These are phyloP conservation scores for Ustilago xerochloae DNA, from an alignment of 1,284 basidiomycete species.

Conservation along the genomic window DNA sequence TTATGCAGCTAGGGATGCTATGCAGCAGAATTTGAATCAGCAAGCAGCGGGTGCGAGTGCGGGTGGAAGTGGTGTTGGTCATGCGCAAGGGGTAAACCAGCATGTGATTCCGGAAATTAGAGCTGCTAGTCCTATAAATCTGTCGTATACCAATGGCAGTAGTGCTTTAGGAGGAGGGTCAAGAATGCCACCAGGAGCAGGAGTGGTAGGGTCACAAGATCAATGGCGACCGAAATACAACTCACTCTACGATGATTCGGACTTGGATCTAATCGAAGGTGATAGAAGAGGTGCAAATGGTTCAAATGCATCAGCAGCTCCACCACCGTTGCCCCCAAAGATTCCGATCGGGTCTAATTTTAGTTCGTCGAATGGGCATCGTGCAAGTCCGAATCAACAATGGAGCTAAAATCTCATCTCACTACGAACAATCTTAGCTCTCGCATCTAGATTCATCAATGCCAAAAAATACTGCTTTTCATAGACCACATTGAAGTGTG, in stretches of 20 bases:
- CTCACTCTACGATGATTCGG: constrained; percentile 34
- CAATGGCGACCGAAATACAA: constrained; percentile 29
- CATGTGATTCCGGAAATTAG: not conserved
- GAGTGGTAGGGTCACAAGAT: not conserved
- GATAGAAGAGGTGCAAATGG: not conserved
- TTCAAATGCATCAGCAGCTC: not conserved
- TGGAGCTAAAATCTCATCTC: not conserved
- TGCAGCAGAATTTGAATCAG: constrained; percentile 17
- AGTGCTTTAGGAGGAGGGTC: too few species aligned
- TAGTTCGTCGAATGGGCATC: not conserved
- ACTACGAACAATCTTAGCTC: not conserved
- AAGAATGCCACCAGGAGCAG: not conserved
- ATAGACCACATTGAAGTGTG: too few species aligned
- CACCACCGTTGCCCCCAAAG: constrained; percentile 39
- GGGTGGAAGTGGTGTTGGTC: too few species aligned
- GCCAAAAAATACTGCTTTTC: too few species aligned
- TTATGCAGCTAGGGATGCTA: constrained; percentile 42
- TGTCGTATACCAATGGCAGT: too few species aligned
- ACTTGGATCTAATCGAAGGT: not conserved
- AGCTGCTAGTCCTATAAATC: not conserved
- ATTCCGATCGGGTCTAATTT: constrained; percentile 23
- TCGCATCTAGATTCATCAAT: too few species aligned
- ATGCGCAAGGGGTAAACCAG: not conserved
- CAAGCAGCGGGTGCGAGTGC: too few species aligned
- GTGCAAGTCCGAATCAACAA: not conserved